Percentiles rank a stretch among this genome's conserved stretches.
These are phyloP conservation scores for Leucosporidium scottii DNA, from an alignment of 768 basidiomycete genomes.

Conservation along the genomic window DNA sequence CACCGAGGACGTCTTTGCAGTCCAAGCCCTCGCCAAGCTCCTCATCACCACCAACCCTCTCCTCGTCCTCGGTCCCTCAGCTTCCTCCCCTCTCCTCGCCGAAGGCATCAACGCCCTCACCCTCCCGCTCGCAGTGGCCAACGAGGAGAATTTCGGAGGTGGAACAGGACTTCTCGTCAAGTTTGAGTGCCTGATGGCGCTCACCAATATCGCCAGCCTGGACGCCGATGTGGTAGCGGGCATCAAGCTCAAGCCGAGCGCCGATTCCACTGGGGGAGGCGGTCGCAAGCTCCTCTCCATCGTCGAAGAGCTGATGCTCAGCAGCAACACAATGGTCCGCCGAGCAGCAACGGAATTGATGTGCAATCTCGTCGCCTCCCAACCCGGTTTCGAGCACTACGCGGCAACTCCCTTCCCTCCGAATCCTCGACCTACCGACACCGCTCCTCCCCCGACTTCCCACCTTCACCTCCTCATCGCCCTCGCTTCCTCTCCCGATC, in stretches of 20 bases:
- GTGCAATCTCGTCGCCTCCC: constrained; percentile 80
- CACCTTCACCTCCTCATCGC: constrained; percentile 70
- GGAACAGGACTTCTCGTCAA: constrained; percentile 64
- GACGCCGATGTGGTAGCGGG: constrained; percentile 58
- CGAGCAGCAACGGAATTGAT: constrained; percentile 83
- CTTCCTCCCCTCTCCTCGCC: constrained; percentile 55
- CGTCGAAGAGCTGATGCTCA: constrained; percentile 62
- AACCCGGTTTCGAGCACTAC: constrained; percentile 58
- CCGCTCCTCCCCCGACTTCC: constrained; percentile 32
- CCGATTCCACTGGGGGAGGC: constrained; percentile 12
- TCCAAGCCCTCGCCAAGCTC: constrained; percentile 87
- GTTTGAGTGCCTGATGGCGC: constrained; percentile 91
- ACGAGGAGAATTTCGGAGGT: neutral
- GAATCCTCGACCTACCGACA: neutral
- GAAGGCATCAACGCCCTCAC: constrained; percentile 80
- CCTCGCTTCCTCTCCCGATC: constrained; percentile 76
- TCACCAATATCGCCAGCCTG: constrained; percentile 87
- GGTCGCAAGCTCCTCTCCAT: constrained; percentile 49
- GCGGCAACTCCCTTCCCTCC: constrained; percentile 6
- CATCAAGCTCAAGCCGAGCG: constrained; percentile 46
- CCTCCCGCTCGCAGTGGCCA: constrained; percentile 56
- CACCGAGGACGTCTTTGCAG: constrained; percentile 43
- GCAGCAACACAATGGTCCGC: constrained; percentile 60
- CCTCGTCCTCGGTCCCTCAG: constrained; percentile 81
- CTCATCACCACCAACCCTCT: constrained; percentile 84